A percentile compares a stretch with the other conserved stretches of the same genome.
Evolutionary conservation across 2,329 filamentous ascomycete genomes (phyloP).

Genomic region (Aspergillus hiratsukae): DNA sequence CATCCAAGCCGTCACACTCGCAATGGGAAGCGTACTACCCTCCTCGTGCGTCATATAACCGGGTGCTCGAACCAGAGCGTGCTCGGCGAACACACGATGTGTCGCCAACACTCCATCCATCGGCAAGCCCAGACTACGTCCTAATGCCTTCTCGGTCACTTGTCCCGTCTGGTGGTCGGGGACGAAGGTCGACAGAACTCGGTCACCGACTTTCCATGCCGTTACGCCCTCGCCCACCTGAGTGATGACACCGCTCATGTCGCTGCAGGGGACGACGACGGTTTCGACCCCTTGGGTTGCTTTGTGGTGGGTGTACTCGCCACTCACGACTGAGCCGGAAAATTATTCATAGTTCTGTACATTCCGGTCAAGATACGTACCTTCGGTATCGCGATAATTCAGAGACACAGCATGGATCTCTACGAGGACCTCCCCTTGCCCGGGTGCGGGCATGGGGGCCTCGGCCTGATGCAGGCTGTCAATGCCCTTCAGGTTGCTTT

Average conservation of each 20-base stretch:
- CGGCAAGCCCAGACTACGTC: slow-evolving; percentile 57
- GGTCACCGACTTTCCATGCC: slow-evolving; percentile 54
- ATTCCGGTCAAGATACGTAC: slow-evolving; percentile 8
- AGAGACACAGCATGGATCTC: slow-evolving; percentile 49
- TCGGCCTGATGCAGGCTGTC: slow-evolving; percentile 48
- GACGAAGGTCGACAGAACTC: slow-evolving; percentile 62
- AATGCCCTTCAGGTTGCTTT: slow-evolving; percentile 52
- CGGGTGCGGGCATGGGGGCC: slow-evolving; percentile 45
- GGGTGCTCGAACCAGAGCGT: slow-evolving; percentile 40
- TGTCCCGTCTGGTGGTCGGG: slow-evolving; percentile 55
- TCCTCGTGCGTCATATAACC: slow-evolving; percentile 34
- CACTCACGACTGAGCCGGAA: slow-evolving; percentile 52
- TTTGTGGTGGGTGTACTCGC: slow-evolving; percentile 63
- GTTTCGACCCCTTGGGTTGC: slow-evolving; percentile 38
- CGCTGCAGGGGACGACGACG: slow-evolving; percentile 61
- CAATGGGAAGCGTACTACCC: slow-evolving; percentile 42
- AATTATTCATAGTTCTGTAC: not conserved
- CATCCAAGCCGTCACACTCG: slow-evolving; percentile 50
- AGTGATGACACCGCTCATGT: slow-evolving; percentile 63
- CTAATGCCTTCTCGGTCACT: slow-evolving; percentile 52
- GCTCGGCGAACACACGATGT: slow-evolving; percentile 41
- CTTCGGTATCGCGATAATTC: slow-evolving; percentile 50
- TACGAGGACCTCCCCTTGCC: slow-evolving; percentile 51
- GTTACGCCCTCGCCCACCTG: slow-evolving; percentile 45
- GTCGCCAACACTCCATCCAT: slow-evolving; percentile 44